phyloP scores from a whole-genome alignment of 768 basidiomycete species.

The Amanita polypyramis region DNA sequence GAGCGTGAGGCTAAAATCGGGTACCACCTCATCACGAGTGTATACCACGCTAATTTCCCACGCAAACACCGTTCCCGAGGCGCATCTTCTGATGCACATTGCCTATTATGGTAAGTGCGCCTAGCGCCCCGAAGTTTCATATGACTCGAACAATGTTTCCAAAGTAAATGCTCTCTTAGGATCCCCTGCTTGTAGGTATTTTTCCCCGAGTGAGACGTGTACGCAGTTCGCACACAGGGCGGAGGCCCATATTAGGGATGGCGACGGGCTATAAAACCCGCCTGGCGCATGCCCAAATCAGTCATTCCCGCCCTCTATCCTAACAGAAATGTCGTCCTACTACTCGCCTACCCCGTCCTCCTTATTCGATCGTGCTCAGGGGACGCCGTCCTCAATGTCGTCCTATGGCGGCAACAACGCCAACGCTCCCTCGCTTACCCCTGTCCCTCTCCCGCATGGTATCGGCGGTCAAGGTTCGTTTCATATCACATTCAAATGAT shows the following conservation, averaged over 20 bases:
- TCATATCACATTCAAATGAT: not conserved
- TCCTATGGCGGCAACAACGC: not conserved
- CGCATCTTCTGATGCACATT: not conserved
- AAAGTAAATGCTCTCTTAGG: not conserved
- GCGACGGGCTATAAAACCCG: constrained; percentile 4
- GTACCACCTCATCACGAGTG: too few species aligned
- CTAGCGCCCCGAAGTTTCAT: not conserved
- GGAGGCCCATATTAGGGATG: not conserved
- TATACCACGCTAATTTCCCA: not conserved
- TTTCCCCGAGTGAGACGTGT: not conserved
- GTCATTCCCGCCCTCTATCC: not conserved
- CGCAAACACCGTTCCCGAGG: not conserved
- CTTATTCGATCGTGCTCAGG: constrained; percentile 3
- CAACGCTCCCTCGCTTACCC: not conserved
- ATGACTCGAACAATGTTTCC: constrained; percentile 7
- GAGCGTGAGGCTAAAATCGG: not conserved
- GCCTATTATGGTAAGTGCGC: not conserved
- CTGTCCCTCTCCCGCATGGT: constrained; percentile 4
- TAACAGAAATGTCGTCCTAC: not conserved
- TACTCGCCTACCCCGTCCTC: constrained; percentile 3
- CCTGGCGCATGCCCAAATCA: not conserved
- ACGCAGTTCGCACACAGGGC: not conserved
- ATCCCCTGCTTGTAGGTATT: not conserved
- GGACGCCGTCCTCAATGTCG: constrained; percentile 3
- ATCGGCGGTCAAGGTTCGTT: constrained; percentile 1